These are phyloP conservation scores for Pseudogymnoascus pannorum DNA, from an alignment of 2,329 filamentous ascomycete genomes.

Conservation along the genomic window DNA sequence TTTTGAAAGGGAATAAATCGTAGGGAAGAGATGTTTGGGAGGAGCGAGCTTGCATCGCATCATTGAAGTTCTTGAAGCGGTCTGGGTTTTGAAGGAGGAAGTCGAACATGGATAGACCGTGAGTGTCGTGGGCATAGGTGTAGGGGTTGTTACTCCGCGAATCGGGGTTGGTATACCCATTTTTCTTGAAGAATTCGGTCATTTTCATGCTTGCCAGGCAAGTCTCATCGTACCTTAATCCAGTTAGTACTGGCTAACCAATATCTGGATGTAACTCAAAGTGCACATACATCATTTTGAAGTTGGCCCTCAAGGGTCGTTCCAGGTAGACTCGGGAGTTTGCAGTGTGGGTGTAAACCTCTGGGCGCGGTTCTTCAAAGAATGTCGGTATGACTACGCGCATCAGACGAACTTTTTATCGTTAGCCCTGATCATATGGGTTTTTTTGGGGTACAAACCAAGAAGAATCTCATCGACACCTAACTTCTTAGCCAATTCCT, in stretches of 20 bases:
- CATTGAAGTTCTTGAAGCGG: constrained; percentile 24
- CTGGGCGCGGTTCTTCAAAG: constrained; percentile 18
- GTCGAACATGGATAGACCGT: constrained; percentile 23
- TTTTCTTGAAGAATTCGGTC: constrained; percentile 20
- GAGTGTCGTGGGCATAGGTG: constrained; percentile 22
- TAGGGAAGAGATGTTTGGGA: constrained; percentile 12
- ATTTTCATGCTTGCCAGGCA: constrained; percentile 16
- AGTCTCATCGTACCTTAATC: constrained; percentile 21
- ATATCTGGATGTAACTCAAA: neutral
- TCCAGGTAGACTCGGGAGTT: constrained; percentile 19
- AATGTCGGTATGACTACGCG: constrained; percentile 15
- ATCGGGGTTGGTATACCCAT: constrained; percentile 19
- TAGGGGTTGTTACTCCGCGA: constrained; percentile 23
- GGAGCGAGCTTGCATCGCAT: constrained; percentile 22
- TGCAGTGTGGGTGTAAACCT: constrained; percentile 21
- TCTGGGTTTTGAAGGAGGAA: constrained; percentile 21
- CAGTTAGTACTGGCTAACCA: neutral
- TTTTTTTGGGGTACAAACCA: constrained; percentile 13
- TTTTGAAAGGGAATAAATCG: constrained; percentile 21
- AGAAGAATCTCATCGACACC: constrained; percentile 21
- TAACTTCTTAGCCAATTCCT: constrained; percentile 17
- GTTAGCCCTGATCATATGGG: neutral
- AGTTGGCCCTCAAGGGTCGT: constrained; percentile 16
- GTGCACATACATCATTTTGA: constrained; percentile 18
- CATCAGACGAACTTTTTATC: constrained; percentile 21